These are phyloP conservation scores for Crithidia fasciculata DNA, from an alignment of 208 protist genomes.

Conservation along the genomic window DNA sequence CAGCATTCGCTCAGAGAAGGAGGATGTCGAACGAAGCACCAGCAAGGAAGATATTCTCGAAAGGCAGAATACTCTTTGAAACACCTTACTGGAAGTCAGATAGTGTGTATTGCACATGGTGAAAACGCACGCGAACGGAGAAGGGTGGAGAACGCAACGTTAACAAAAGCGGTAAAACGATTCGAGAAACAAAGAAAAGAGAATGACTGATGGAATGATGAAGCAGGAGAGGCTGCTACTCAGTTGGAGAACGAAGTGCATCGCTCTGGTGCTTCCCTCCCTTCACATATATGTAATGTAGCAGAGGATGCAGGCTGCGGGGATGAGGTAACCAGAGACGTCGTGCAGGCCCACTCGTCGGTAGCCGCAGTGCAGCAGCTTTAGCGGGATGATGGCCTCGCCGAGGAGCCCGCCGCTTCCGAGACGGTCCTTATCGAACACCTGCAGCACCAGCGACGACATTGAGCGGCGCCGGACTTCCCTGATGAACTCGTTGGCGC, in stretches of 20 bases:
- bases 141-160: no score
- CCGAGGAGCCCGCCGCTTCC: slow-evolving; percentile 37
- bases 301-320: slow-evolving; percentile 50
- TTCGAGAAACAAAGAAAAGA: no score
- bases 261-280: slow-evolving; percentile 2
- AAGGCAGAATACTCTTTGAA: no score
- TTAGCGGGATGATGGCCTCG: slow-evolving; percentile 51
- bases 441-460: slow-evolving; percentile 52
- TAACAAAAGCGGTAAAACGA: no score
- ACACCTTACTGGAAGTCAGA: no score
- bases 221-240: no score
- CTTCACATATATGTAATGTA: slow-evolving; percentile 22
- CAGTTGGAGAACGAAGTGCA: background rate
- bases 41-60: no score
- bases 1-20: no score
- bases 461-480: slow-evolving; percentile 37
- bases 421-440: slow-evolving; percentile 56
- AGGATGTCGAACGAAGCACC: no score
- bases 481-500: slow-evolving; percentile 47
- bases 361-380: slow-evolving; percentile 45
- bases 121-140: no score
- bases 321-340: slow-evolving; percentile 30
- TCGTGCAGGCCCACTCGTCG: slow-evolving; percentile 51
- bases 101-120: no score
- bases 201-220: no score